phyloP scores from a whole-genome alignment of 2,329 filamentous ascomycete genomes.

The Microdochium trichocladiopsis region DNA sequence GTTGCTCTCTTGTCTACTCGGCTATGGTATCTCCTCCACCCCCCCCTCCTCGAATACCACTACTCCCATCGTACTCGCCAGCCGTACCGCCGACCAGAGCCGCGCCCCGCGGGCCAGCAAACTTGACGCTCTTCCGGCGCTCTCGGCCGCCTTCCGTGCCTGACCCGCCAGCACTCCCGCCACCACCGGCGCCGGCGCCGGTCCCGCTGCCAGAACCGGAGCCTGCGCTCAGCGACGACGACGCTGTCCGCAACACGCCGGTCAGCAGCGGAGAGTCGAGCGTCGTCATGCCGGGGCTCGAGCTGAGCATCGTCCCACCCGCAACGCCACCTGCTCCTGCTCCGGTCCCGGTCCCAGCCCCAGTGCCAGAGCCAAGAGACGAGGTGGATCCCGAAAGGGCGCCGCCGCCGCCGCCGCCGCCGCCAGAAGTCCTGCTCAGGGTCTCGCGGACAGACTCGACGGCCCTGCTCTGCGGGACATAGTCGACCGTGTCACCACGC shows the following conservation, averaged over 20 bases:
- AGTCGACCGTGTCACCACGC: constrained; percentile 42
- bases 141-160: constrained; percentile 36
- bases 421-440: constrained; percentile 21
- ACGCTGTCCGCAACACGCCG: background rate
- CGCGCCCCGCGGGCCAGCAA: constrained; percentile 28
- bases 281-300: constrained; percentile 32
- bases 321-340: constrained; percentile 13
- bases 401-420: constrained; percentile 4
- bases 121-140: constrained; percentile 59
- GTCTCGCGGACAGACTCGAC: constrained; percentile 53
- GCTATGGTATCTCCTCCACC: background rate
- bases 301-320: constrained; percentile 33
- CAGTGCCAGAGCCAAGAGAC: background rate
- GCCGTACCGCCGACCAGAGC: constrained; percentile 13
- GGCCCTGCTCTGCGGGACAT: constrained; percentile 48
- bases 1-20: no score
- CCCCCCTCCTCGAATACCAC: background rate
- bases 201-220: constrained; percentile 6
- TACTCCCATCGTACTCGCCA: background rate
- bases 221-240: constrained; percentile 6
- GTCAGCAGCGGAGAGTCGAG: background rate
- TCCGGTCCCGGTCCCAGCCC: constrained; percentile 2
- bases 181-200: constrained; percentile 1
- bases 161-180: constrained; percentile 8
- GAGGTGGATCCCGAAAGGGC: background rate